Base-by-base conservation (phyloP, 2,329 filamentous ascomycete species). In the Plectosphaerella cucumerina region DNA sequence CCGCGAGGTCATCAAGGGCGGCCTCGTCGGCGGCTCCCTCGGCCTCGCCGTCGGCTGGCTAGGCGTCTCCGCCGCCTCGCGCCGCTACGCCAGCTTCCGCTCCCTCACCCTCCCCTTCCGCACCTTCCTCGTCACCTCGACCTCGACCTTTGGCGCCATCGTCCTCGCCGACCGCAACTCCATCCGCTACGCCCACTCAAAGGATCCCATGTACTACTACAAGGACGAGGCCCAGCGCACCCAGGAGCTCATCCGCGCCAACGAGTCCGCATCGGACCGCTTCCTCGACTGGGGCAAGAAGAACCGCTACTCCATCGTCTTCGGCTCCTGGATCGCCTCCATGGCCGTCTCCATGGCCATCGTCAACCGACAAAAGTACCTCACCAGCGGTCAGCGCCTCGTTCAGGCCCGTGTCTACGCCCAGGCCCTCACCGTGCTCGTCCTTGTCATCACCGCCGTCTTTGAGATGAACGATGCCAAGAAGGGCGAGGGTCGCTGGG, bases 361-460 rank as follows among this genome's bases (percentile, higher is more conserved):
- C 26, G 90, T 97, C 56, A 84, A 87, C 63, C 82, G 90, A 56
- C 90, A 90, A 67, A 85, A 81, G 58, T 89, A 86, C 65, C 77
- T 96, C 44, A 82, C 80, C 47, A 85, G 84, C 2, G 74, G 81
- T 54, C 92, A 97, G 77, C 96, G 96, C 78, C 74, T 97, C 20
- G 92, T 97, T 15, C 92, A 97, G 78, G 92, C 91, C 21, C 86
- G 92, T 81, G 87, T 97, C 58, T 96, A 96, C 71, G 92, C 92
- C 4, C 92, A 97, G 75, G 90, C 89, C 6, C 74, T 96, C 60
- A 96, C 92, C 5, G 76, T 97, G 44, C 88, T 86, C 56, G 90
- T 96, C 48, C 76, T 97, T 51, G 81, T 96, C 64, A 84, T 89
- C 51, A 88, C 85, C 31, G 90, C 93, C 44, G 87, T 84, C 11